These are phyloP conservation scores for Mycoemilia scoparia DNA, from an alignment of 192 early-diverging fungal genomes.

Conservation along the genomic window DNA sequence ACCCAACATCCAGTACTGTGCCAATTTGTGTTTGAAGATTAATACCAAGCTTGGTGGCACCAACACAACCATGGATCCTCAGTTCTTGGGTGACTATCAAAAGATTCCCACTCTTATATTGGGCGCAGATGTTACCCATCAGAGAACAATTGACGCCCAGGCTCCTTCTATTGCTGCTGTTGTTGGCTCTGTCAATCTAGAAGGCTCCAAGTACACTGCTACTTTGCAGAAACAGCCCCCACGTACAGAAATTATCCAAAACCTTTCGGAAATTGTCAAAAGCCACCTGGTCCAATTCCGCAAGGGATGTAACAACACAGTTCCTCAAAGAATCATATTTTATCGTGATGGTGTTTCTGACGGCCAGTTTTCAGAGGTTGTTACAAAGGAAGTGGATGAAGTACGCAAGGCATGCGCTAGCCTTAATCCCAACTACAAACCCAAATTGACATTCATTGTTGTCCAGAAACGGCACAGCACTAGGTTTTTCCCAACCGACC, in stretches of 20 bases:
- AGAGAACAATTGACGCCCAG: slow-evolving; percentile 40
- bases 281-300: slow-evolving; percentile 48
- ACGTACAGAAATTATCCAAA: slow-evolving; percentile 50
- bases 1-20: slow-evolving; percentile 79
- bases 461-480: slow-evolving; percentile 72
- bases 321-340: slow-evolving; percentile 61
- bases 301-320: slow-evolving; percentile 27
- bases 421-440: slow-evolving; percentile 50
- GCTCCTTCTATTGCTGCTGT: slow-evolving; percentile 62
- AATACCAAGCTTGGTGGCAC: slow-evolving; percentile 87
- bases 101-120: slow-evolving; percentile 74
- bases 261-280: slow-evolving; percentile 39
- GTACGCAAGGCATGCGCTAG: slow-evolving; percentile 41
- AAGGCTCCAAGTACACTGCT: slow-evolving; percentile 42
- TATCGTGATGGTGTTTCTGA: slow-evolving; percentile 88
- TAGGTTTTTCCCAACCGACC: slow-evolving; percentile 51
- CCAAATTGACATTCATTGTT: slow-evolving; percentile 51
- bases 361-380: slow-evolving; percentile 58
- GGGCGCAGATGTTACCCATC: slow-evolving; percentile 84
- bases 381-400: slow-evolving; percentile 55
- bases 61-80: slow-evolving; percentile 46
- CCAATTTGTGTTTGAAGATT: slow-evolving; percentile 86
- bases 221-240: slow-evolving; percentile 46
- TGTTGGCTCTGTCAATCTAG: slow-evolving; percentile 47
- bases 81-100: slow-evolving; percentile 10